phyloP scores from a whole-genome alignment of 2,329 filamentous ascomycete species.

The Phoma sp. region DNA sequence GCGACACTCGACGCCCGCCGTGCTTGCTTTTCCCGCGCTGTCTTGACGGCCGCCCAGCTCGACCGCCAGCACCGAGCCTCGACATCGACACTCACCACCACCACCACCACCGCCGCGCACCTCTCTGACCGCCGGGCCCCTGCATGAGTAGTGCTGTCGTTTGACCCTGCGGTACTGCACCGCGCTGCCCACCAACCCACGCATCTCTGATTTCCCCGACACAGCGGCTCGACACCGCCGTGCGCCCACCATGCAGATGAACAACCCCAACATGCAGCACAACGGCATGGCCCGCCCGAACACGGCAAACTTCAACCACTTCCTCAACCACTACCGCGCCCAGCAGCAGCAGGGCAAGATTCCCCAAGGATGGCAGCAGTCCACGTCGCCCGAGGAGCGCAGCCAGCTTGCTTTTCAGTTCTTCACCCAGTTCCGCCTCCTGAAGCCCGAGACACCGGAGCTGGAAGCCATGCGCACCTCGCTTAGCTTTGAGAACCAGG shows the following conservation, averaged over 20 bases:
- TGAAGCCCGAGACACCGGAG: constrained; percentile 42
- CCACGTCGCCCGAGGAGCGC: constrained; percentile 40
- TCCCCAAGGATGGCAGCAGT: constrained; percentile 45
- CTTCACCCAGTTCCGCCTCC: constrained; percentile 42
- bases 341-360: constrained; percentile 37
- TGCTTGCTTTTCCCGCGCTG: constrained; percentile 13
- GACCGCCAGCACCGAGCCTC: constrained; percentile 9
- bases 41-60: constrained; percentile 13
- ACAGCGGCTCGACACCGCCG: constrained; percentile 23
- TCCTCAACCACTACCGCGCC: constrained; percentile 39
- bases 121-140: background rate
- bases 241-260: constrained; percentile 34
- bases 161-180: constrained; percentile 4
- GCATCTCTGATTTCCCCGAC: background rate
- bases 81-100: constrained; percentile 1
- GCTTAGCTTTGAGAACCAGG: constrained; percentile 39
- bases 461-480: constrained; percentile 37
- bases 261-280: constrained; percentile 44
- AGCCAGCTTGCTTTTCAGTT: constrained; percentile 42
- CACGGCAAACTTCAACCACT: constrained; percentile 30
- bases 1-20: constrained; percentile 6
- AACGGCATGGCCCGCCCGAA: constrained; percentile 30
- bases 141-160: constrained; percentile 13
- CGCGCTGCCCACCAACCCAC: background rate
- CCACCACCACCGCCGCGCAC: background rate